Evolutionary conservation across 345 rosid genomes (phyloP), one percentile per base, ranked within the genome.

Genomic region (Brassica juncea): DNA sequence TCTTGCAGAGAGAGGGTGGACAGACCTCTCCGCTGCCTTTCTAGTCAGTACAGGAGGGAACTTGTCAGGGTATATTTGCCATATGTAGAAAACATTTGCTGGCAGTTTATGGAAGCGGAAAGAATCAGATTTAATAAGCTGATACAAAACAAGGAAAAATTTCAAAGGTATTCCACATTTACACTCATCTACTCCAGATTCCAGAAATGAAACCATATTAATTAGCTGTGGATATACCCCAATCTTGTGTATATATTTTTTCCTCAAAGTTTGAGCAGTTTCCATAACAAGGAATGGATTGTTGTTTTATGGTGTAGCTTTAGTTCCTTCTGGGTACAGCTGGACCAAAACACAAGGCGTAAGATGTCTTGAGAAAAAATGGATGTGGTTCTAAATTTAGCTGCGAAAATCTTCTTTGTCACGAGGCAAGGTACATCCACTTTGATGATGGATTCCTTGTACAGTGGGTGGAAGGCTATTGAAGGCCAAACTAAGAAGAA

Each of bases 371-470:
- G 83, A 83, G 99, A 94, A 85, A 92, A 90, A 84, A 82, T 83
- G 73, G 96, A 94, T 78, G 88, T 75, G 70, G 86, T 94, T 82
- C 83, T 92, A 78, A 94, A 90, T 87, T 84, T 89, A 79, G 93
- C 89, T 75, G 98, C 91, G 65, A 94, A 90, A 57, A 92, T 91
- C 72, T 94, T 92, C 86, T 94, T 94, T 79, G 84, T 92, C 70
- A 94, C 91, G 85, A 91, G 91, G 88, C 96, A 92, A 88, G 97
- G 93, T 65, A 86, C 98, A 57, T 92, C 99, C 72, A 94, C 99
- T 66, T 88, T 94, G 92, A 94, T 92, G 55, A 92, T 94, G 99
- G 99, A 94, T 89, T 91, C 97, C 87, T 87, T 94, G 84, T 89
- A 94, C 81, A 94, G 97, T 80, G 99, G 99, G 70, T 83, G 89